Conservation (phyloP, 192 early-diverging fungal genomes). For the Coemansia umbellata region DNA sequence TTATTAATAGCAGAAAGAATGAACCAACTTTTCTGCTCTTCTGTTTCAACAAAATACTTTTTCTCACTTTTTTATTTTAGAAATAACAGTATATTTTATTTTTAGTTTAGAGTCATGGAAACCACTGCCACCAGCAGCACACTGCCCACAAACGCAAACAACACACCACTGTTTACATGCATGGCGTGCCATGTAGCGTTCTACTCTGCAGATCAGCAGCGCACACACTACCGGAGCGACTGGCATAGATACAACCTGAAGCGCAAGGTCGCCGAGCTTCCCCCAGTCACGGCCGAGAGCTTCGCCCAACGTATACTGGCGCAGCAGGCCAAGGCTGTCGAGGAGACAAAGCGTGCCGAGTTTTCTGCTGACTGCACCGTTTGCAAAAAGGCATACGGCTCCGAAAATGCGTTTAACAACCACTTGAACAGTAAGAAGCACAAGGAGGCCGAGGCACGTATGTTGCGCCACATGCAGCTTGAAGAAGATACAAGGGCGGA, state of each 20-base stretch:
- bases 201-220: constrained; percentile 79
- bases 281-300: constrained; percentile 75
- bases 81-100: not conserved
- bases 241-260: constrained; percentile 99
- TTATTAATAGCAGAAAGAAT: too few species aligned
- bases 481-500: constrained; percentile 39
- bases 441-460: constrained; percentile 68
- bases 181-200: constrained; percentile 94
- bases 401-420: constrained; percentile 83
- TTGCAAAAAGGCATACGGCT: constrained; percentile 66
- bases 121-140: not conserved
- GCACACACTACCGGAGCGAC: constrained; percentile 90
- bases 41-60: not conserved
- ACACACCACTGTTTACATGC: constrained; percentile 69
- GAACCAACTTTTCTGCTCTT: too few species aligned
- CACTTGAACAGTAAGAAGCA: constrained; percentile 95
- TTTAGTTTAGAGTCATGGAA: too few species aligned
- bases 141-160: constrained; percentile 45
- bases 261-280: constrained; percentile 89
- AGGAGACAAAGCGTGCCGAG: constrained; percentile 40
- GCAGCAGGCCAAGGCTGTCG: constrained; percentile 54
- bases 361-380: constrained; percentile 49
- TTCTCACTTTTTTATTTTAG: not conserved
- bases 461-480: constrained; percentile 34
- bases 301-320: constrained; percentile 75